Evolutionary conservation across 495 filamentous ascomycete species (phyloP).

Genomic region (Darksidea phi): DNA sequence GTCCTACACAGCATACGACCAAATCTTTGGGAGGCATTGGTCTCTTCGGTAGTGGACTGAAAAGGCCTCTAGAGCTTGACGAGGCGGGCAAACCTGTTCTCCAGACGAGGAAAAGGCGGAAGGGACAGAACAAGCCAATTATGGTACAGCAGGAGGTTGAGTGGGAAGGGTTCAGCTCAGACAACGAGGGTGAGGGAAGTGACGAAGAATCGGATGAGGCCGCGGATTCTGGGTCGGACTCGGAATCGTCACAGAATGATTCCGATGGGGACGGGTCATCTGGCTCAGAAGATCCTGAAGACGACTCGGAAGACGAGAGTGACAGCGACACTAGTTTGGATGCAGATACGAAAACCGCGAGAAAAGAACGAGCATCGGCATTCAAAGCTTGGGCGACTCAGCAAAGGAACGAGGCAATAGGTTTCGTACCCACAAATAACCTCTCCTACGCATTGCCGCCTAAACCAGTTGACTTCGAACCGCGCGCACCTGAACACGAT

Average conservation of each 20-base stretch:
- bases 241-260: background rate
- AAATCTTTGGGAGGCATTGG: background rate
- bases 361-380: constrained; percentile 56
- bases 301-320: constrained; percentile 41
- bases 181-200: constrained; percentile 16
- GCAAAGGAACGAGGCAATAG: constrained; percentile 73
- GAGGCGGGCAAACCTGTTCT: constrained; percentile 75
- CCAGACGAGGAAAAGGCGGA: constrained; percentile 55
- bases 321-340: constrained; percentile 45
- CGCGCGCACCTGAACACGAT: constrained; percentile 65
- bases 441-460: constrained; percentile 34
- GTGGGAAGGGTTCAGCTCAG: constrained; percentile 60
- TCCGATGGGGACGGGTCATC: constrained; percentile 16
- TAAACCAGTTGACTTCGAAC: constrained; percentile 53
- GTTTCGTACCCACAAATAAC: constrained; percentile 54
- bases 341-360: constrained; percentile 29
- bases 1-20: constrained; percentile 20
- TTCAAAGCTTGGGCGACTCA: constrained; percentile 93
- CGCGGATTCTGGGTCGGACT: background rate
- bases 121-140: constrained; percentile 20
- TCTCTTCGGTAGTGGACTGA: constrained; percentile 74
- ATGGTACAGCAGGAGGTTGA: constrained; percentile 46
- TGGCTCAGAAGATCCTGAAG: constrained; percentile 21
- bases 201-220: background rate
- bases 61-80: constrained; percentile 78